These are phyloP conservation scores for Xylaria sp. DNA, from an alignment of 2,329 filamentous ascomycete species.

Conservation along the genomic window DNA sequence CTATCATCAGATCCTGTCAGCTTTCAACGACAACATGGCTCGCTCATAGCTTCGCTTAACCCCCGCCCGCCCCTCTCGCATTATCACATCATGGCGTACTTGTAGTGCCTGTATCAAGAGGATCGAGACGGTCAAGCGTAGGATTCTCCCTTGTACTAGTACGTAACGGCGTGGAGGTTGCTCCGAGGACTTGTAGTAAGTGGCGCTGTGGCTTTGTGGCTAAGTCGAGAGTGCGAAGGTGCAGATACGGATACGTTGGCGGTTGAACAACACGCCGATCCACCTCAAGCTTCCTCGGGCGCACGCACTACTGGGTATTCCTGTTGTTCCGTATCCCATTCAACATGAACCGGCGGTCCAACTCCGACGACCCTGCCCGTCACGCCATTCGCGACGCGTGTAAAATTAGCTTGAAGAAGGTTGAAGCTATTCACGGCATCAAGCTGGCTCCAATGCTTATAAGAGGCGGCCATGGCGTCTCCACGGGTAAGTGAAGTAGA, in stretches of 20 bases:
- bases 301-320: not conserved
- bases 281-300: not conserved
- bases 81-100: not conserved
- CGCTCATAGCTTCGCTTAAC: not conserved
- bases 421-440: not conserved
- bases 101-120: not conserved
- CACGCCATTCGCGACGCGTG: not conserved
- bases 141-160: not conserved
- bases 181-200: slow-evolving; percentile 2
- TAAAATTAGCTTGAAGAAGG: not conserved
- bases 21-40: not conserved
- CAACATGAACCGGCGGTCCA: slow-evolving; percentile 8
- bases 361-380: not conserved
- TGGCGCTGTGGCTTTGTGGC: not conserved
- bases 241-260: slow-evolving; percentile 15
- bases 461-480: slow-evolving; percentile 13
- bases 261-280: slow-evolving; percentile 1
- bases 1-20: not conserved
- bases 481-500: not conserved
- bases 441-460: slow-evolving; percentile 4
- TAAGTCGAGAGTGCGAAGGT: not conserved
- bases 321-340: slow-evolving; percentile 2
- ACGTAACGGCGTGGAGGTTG: slow-evolving; percentile 17
- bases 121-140: not conserved
- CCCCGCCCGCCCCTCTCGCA: not conserved